Evolutionary conservation across 2,329 filamentous ascomycete species (phyloP), one percentile per base, ranked within the genome.

Genomic region (Aspergillus sp.): DNA sequence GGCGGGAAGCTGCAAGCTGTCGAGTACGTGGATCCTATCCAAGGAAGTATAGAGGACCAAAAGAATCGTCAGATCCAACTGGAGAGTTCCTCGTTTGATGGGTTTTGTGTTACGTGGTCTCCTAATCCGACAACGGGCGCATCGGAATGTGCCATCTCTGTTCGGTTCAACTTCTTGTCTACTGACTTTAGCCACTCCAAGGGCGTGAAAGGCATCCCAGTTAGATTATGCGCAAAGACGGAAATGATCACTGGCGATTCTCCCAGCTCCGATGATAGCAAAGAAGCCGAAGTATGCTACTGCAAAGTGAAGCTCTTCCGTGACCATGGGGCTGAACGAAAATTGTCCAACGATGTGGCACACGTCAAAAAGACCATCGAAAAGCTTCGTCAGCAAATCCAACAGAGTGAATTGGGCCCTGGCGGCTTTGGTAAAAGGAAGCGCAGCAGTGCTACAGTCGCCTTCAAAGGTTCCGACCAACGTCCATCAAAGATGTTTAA

Each of bases 101-200:
- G 94, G 0, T 98, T 98, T 74, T 94, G 90, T 7, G 92, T 98
- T 4, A 86, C 89, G 6, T 98, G 94, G 94, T 91, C 89, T 0
- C 90, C 92, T 0, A 89, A 88, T 4, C 77, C 85, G 43, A 61
- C 71, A 47, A 89, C 88, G 53, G 88, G 89, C 0, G 78, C 11
- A 72, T 85, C 90, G 3, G 93, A 97, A 70, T 95, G 93, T 75
- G 91, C 88, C 53, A 87, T 99, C 59, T 91, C 93, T 8, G 92
- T 98, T 13, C 91, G 95, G 50, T 99, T 98, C 83, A 99, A 99
- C 79, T 99, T 99, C 74, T 83, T 99, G 0, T 99, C 95, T 0
- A 99, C 95, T 8, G 95, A 99, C 74, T 99, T 98, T 75, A 98
- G 94, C 76, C 95, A 98, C 74, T 98, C 95, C 9, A 99, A 99